Percentiles rank a stretch among this genome's conserved stretches.
These are phyloP conservation scores for Cystofilobasidium bisporidii DNA, from an alignment of 768 basidiomycete species.

Conservation along the genomic window DNA sequence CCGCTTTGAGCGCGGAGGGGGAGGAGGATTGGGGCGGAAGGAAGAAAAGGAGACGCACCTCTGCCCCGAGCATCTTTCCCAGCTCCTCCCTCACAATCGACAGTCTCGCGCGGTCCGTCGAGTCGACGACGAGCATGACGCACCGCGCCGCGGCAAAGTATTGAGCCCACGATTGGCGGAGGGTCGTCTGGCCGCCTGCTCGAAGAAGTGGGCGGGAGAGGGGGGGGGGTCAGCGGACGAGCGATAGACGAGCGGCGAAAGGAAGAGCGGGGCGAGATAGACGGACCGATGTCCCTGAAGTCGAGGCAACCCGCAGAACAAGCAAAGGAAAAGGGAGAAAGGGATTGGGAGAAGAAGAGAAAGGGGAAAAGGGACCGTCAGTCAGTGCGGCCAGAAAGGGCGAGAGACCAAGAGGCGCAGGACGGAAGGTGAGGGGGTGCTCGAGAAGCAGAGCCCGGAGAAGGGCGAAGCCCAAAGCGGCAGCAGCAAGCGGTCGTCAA, in stretches of 20 bases:
- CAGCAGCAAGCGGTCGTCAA: too few relatives aligned
- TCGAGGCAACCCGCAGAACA: neutral
- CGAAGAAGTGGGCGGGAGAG: neutral
- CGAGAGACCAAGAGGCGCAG: too few relatives aligned
- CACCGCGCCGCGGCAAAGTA: conserved; percentile 8
- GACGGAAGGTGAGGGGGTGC: too few relatives aligned
- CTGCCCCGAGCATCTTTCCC: conserved; percentile 16
- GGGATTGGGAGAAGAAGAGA: too few relatives aligned
- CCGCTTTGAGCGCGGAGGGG: too few relatives aligned
- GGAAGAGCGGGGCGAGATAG: neutral
- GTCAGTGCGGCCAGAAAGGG: too few relatives aligned
- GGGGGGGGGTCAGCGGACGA: neutral
- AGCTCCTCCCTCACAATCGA: conserved; percentile 20
- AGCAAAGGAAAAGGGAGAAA: too few relatives aligned
- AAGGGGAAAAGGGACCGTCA: too few relatives aligned
- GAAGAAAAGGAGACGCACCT: conserved; percentile 1
- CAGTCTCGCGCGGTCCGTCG: conserved; percentile 24
- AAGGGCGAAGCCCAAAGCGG: too few relatives aligned
- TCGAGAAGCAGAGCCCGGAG: too few relatives aligned
- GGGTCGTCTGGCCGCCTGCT: conserved; percentile 22
- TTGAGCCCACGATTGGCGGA: conserved; percentile 19
- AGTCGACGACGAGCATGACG: conserved; percentile 26
- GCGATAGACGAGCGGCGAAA: too few relatives aligned
- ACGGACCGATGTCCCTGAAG: neutral
- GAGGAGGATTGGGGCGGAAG: neutral